Base-by-base conservation (phyloP, 164 flowering plant genomes). In the Malania oleifera region DNA sequence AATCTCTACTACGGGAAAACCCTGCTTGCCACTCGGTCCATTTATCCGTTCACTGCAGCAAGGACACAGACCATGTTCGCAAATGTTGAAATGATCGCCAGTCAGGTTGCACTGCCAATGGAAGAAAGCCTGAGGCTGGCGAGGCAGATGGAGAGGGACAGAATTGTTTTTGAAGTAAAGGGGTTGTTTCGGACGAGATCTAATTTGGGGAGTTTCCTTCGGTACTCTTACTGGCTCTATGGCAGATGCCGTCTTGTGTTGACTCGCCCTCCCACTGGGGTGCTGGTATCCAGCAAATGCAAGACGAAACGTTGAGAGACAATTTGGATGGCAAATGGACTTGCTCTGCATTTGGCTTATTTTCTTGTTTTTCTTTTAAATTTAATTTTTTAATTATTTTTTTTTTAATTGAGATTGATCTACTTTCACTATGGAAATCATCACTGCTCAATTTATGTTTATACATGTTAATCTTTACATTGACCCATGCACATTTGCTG, bases 191-290 rank as follows among this genome's bases (percentile, higher is more conserved):
- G 76, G 34, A 71, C 87, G 20, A 60, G 77, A n/a, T 79, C 89
- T 7, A 70, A 61, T 20, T 56, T 80, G 28, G 91, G 87, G 20
- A 67, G 68, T 23, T 12, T 86, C 19, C 40, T 85, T 5, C 47
- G 74, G 6, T 85, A 83, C 69, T 74, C 83, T 3, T 87, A 87
- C 44, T 70, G 78, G 82, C 39, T 87, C 59, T 62, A 79, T 41
- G 67, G 74, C 2, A 61, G 47, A 20, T 89, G 96, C 56, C 60
- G 8, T 0, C 31, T 89, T 12, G 44, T 60, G 38, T 52, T 83
- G 8, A 57, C 70, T 3, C 70, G 67, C 13, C 86, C 96, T 64
- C 96, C 96, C 0, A 65, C 46, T 29, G 95, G 96, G 7, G 71
- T 75, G 28, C 28, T 85, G 55, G 40, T 73, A 25, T 52, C 59